Conservation (phyloP, 2,329 filamentous ascomycete species). For the Trichophyton rubrum region DNA sequence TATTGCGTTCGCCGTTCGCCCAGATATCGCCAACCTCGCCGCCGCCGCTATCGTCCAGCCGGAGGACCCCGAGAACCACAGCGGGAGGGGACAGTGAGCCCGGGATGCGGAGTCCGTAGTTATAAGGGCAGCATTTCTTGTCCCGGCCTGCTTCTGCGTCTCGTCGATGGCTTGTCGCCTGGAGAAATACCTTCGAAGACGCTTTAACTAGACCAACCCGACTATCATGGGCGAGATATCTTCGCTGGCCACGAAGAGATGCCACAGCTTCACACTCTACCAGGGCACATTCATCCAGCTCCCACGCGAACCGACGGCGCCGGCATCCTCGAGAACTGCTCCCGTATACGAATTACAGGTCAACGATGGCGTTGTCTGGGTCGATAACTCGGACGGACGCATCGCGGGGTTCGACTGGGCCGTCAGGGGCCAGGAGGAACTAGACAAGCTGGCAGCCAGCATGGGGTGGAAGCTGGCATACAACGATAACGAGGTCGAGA, state of each 20-base stretch:
- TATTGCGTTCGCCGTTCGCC: too few relatives aligned
- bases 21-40: too few relatives aligned
- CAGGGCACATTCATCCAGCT: conserved; percentile 51
- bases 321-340: conserved; percentile 37
- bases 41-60: too few relatives aligned
- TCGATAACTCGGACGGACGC: conserved; percentile 22
- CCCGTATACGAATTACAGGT: conserved; percentile 42
- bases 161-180: not conserved
- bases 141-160: not conserved
- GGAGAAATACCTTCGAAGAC: too few relatives aligned
- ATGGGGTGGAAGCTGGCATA: conserved; percentile 22
- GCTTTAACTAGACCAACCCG: too few relatives aligned
- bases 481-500: conserved; percentile 12
- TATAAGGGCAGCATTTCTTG: not conserved
- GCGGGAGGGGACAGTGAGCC: not conserved
- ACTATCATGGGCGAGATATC: not conserved
- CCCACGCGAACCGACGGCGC: conserved; percentile 35
- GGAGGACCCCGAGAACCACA: too few relatives aligned
- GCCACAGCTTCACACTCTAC: conserved; percentile 35
- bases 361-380: conserved; percentile 37
- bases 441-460: conserved; percentile 20
- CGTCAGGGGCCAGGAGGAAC: conserved; percentile 16
- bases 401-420: conserved; percentile 27
- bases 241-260: not conserved
- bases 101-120: not conserved